Conservation (phyloP, 441 rosid species). For the Croton laevigatus region DNA sequence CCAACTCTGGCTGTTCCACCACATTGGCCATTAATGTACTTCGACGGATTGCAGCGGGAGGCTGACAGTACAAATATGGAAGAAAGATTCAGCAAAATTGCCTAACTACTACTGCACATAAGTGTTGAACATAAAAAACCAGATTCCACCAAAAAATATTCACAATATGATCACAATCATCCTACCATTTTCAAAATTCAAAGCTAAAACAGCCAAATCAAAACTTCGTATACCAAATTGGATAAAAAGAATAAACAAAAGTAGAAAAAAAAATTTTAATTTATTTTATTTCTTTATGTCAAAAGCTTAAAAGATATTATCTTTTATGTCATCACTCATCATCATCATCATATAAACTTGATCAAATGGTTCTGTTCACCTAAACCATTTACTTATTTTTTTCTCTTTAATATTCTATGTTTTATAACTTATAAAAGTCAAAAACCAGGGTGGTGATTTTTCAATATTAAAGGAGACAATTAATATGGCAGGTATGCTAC, state of each 20-base stretch:
- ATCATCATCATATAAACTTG: neutral
- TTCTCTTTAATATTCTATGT: neutral
- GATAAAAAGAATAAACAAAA: too few relatives aligned
- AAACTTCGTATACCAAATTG: too few relatives aligned
- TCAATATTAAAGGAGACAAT: neutral
- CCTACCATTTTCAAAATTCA: too few relatives aligned
- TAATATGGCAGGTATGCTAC: constrained; percentile 12
- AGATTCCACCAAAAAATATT: too few relatives aligned
- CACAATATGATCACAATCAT: too few relatives aligned
- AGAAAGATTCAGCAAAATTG: constrained; percentile 17
- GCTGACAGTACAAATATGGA: constrained; percentile 22
- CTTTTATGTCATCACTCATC: too few relatives aligned
- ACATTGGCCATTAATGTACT: constrained; percentile 44
- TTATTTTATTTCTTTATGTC: too few relatives aligned
- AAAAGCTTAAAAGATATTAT: too few relatives aligned
- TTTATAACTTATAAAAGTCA: constrained; percentile 5
- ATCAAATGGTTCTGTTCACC: constrained; percentile 9
- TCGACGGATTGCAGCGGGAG: constrained; percentile 40
- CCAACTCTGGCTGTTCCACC: constrained; percentile 44
- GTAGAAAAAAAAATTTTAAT: too few relatives aligned
- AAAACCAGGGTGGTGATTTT: constrained; percentile 1
- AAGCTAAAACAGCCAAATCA: too few relatives aligned
- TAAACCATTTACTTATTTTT: constrained; percentile 1
- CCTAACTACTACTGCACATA: too few relatives aligned
- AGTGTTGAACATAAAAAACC: too few relatives aligned